These are phyloP conservation scores for Aegilops bicornis DNA, from an alignment of 176 grass and related monocot genomes.

Conservation along the genomic window DNA sequence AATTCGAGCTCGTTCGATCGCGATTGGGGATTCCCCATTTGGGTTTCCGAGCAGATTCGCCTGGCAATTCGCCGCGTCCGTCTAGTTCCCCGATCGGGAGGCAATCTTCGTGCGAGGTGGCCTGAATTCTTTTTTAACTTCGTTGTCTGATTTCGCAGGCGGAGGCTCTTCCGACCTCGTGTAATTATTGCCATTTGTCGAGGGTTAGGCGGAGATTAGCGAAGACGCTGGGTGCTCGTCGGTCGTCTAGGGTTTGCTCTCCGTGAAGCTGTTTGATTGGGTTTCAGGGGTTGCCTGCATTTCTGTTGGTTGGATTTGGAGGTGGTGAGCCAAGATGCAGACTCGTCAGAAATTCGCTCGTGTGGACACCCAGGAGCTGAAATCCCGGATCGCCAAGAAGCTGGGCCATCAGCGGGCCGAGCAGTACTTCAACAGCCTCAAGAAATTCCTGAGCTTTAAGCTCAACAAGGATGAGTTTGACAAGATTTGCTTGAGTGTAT, in stretches of 20 bases:
- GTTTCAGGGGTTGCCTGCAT: background rate
- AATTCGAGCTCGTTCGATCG: background rate
- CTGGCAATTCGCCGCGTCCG: background rate
- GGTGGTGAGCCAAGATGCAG: background rate
- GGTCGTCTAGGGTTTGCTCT: constrained; percentile 15
- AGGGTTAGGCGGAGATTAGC: background rate
- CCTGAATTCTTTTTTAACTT: background rate
- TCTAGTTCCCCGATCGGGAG: background rate
- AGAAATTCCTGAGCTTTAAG: constrained; percentile 38
- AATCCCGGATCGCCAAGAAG: constrained; percentile 34
- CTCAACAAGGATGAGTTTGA: constrained; percentile 45
- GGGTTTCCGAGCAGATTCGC: background rate
- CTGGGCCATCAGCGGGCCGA: constrained; percentile 32
- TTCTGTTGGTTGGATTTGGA: background rate
- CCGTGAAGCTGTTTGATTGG: background rate
- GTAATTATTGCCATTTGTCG: background rate
- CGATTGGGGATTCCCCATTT: background rate
- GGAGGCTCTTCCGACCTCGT: background rate
- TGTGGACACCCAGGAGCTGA: constrained; percentile 33
- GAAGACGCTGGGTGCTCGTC: background rate
- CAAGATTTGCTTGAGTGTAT: constrained; percentile 31
- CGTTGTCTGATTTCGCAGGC: constrained; percentile 10
- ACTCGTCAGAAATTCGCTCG: constrained; percentile 26
- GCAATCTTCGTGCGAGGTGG: background rate
- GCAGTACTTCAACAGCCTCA: constrained; percentile 37